A percentile compares a stretch with the other conserved stretches of the same genome.
Evolutionary conservation across 768 basidiomycete species (phyloP).

Genomic region (Rhodotorula kratochvilovae): DNA sequence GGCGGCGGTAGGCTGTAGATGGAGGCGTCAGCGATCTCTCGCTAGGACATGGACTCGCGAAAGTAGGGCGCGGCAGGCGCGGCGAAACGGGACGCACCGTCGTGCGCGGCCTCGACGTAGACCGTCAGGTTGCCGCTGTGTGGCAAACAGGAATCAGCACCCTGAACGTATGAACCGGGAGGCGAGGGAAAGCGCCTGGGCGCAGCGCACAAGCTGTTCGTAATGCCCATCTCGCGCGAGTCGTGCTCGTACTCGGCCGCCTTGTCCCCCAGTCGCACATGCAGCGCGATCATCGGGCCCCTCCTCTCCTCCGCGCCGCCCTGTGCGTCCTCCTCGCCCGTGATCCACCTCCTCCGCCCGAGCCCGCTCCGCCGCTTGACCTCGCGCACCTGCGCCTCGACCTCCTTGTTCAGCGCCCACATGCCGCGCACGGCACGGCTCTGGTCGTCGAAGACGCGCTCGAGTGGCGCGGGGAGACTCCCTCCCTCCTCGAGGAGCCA

Average conservation of each 20-base stretch:
- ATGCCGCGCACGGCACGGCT: background rate
- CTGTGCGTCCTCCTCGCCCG: background rate
- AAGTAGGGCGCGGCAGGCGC: background rate
- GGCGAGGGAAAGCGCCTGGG: no score
- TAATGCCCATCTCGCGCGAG: conserved; percentile 28
- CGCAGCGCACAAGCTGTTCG: conserved; percentile 14
- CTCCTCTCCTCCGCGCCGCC: background rate
- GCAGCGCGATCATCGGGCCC: conserved; percentile 24
- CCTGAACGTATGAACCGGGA: no score
- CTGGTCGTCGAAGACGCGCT: conserved; percentile 10
- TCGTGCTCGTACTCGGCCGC: conserved; percentile 31
- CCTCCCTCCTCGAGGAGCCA: conserved; percentile 19
- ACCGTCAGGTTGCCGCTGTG: conserved; percentile 20
- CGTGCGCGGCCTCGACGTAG: conserved; percentile 27
- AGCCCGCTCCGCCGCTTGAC: background rate
- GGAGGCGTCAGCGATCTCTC: background rate
- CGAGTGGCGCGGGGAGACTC: conserved; percentile 14
- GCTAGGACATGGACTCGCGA: background rate
- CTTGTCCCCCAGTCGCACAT: conserved; percentile 28
- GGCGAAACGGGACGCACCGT: background rate
- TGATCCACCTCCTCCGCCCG: background rate
- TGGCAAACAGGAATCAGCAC: background rate
- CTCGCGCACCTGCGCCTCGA: background rate
- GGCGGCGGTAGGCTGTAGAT: conserved; percentile 17
- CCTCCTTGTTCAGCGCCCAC: conserved; percentile 1